Conservation (phyloP, 202 grass and related monocot genomes). For the Hordeum pubiflorum region DNA sequence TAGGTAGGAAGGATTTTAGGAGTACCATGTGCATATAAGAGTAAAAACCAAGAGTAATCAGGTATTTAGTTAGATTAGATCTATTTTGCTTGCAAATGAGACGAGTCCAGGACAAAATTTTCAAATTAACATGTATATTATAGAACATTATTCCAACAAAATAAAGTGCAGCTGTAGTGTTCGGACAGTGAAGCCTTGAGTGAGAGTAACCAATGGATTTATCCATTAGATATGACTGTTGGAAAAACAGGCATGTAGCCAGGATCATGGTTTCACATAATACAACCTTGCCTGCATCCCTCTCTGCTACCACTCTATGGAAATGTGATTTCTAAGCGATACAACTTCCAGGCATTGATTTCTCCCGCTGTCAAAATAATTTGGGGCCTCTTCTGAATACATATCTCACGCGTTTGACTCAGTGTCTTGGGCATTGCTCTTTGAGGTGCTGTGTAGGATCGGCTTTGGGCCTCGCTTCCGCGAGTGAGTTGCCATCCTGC, state of each 20-base stretch:
- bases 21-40: neutral
- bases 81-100: neutral
- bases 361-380: neutral
- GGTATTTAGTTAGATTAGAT: neutral
- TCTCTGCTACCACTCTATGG: neutral
- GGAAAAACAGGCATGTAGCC: neutral
- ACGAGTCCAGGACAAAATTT: neutral
- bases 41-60: neutral
- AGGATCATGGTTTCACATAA: neutral
- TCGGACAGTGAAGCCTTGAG: neutral
- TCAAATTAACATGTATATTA: neutral
- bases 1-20: slow-evolving; percentile 1
- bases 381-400: neutral
- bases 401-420: neutral
- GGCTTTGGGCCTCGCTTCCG: neutral
- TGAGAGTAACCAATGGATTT: neutral
- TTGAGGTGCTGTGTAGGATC: neutral
- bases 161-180: neutral
- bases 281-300: neutral
- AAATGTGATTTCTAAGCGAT: neutral
- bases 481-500: neutral
- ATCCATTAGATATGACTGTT: neutral
- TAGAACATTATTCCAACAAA: neutral
- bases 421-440: neutral
- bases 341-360: neutral